Evolutionary conservation across 2,329 filamentous ascomycete species (phyloP).

Genomic region (Fusarium zealandicum): DNA sequence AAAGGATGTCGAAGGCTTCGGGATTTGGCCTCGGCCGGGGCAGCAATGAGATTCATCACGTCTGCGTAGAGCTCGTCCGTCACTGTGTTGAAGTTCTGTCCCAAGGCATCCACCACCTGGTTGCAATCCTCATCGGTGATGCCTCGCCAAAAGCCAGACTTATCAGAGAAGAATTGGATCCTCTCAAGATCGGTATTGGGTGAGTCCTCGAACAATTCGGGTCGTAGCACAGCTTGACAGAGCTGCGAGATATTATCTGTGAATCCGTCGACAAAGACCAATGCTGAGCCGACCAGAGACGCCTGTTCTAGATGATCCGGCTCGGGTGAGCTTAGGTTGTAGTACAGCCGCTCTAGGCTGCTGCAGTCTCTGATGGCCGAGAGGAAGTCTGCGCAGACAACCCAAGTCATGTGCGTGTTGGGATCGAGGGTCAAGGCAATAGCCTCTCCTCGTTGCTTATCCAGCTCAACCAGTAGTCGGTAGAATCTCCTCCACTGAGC

Average conservation of each 20-base stretch:
- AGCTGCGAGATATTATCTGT: conserved; percentile 72
- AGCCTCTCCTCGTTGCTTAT: conserved; percentile 84
- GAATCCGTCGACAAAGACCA: conserved; percentile 74
- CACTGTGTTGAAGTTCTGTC: conserved; percentile 68
- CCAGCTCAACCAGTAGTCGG: conserved; percentile 82
- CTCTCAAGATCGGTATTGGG: conserved; percentile 74
- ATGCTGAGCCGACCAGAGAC: conserved; percentile 72
- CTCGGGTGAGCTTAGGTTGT: conserved; percentile 68
- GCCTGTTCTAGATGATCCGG: conserved; percentile 62
- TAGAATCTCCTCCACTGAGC: conserved; percentile 91
- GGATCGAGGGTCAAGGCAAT: conserved; percentile 79
- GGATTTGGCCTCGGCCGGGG: conserved; percentile 54
- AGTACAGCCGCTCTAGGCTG: conserved; percentile 74
- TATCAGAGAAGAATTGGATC: conserved; percentile 80
- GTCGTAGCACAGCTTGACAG: conserved; percentile 71
- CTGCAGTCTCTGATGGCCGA: conserved; percentile 83
- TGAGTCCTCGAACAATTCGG: conserved; percentile 78
- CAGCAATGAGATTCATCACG: conserved; percentile 56
- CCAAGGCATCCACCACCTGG: conserved; percentile 72
- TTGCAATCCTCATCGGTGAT: conserved; percentile 83
- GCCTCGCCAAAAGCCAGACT: conserved; percentile 77
- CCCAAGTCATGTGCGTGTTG: conserved; percentile 77
- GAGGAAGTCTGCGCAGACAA: conserved; percentile 82
- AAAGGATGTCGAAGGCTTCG: conserved; percentile 60
- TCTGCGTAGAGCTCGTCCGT: conserved; percentile 62